Evolutionary conservation across 371 early-diverging fungal species (phyloP).

Genomic region (Sporodiniella umbellata): DNA sequence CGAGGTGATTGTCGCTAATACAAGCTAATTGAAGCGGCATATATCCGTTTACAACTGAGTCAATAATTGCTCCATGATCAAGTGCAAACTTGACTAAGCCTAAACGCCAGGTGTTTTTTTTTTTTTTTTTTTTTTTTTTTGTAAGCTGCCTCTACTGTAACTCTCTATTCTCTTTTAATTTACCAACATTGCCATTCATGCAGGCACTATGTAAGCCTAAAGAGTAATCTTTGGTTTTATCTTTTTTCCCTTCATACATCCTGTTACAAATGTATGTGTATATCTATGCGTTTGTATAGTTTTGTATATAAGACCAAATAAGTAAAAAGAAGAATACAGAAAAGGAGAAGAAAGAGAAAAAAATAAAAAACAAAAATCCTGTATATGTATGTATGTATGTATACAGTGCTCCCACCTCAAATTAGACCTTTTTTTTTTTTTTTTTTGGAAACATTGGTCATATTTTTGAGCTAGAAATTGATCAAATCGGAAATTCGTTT

Average conservation of each 20-base stretch:
- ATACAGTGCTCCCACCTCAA: too few species aligned
- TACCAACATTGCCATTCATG: constrained; percentile 66
- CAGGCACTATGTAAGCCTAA: constrained; percentile 64
- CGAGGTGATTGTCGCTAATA: constrained; percentile 48
- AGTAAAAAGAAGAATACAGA: background rate
- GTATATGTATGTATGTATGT: too few species aligned
- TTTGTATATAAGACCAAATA: too few species aligned
- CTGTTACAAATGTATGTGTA: background rate
- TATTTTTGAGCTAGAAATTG: too few species aligned
- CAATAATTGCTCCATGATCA: constrained; percentile 60
- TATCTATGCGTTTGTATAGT: too few species aligned
- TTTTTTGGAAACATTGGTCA: too few species aligned
- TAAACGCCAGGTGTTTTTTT: too few species aligned
- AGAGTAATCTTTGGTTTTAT: constrained; percentile 27
- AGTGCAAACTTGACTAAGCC: constrained; percentile 58
- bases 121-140: too few species aligned
- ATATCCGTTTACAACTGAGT: constrained; percentile 58
- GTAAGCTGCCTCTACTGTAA: background rate
- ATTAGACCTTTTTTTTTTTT: too few species aligned
- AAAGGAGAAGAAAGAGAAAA: background rate
- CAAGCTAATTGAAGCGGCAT: constrained; percentile 63
- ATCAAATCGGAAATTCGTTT: too few species aligned
- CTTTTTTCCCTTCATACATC: constrained; percentile 26
- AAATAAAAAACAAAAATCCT: too few species aligned
- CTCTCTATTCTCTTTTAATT: constrained; percentile 3